Percentiles rank a stretch among this genome's conserved stretches.
These are phyloP conservation scores for Eutrema japonicum DNA, from an alignment of 345 rosid species.

Conservation along the genomic window DNA sequence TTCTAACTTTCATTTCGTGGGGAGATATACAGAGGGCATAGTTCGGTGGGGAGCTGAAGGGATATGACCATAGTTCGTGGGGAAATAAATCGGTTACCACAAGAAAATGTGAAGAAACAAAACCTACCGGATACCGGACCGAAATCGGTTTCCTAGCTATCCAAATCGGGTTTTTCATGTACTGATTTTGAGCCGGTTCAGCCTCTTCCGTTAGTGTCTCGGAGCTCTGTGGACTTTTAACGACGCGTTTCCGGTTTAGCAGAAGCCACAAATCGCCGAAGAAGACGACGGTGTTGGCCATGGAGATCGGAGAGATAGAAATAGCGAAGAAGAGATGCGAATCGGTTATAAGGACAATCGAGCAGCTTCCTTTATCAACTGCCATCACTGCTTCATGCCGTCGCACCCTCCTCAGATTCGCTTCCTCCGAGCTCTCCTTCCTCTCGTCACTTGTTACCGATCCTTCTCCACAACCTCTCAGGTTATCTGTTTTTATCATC, in stretches of 20 bases:
- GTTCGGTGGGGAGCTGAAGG: no score
- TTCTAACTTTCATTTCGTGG: no score
- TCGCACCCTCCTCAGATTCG: constrained; percentile 73
- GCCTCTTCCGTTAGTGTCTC: not conserved
- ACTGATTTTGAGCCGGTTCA: constrained; percentile 9
- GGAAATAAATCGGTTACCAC: no score
- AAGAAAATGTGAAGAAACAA: no score
- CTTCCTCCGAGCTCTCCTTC: constrained; percentile 73
- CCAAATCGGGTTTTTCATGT: not conserved
- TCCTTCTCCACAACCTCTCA: constrained; percentile 49
- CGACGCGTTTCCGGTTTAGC: not conserved
- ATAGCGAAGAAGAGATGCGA: constrained; percentile 60
- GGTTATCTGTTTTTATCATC: constrained; percentile 41
- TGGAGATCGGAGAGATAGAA: constrained; percentile 48
- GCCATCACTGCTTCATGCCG: constrained; percentile 51
- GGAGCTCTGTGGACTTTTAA: constrained; percentile 1
- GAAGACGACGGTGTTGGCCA: constrained; percentile 8
- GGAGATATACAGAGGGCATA: no score
- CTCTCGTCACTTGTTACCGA: constrained; percentile 53
- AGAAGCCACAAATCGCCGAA: constrained; percentile 14
- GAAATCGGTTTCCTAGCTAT: not conserved
- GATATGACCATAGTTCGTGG: no score
- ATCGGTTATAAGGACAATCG: constrained; percentile 50
- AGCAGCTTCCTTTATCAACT: constrained; percentile 45
- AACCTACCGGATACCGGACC: not conserved